Evolutionary conservation across 345 rosid genomes (phyloP), one percentile per base, ranked within the genome.

Genomic region (Eutrema japonicum): DNA sequence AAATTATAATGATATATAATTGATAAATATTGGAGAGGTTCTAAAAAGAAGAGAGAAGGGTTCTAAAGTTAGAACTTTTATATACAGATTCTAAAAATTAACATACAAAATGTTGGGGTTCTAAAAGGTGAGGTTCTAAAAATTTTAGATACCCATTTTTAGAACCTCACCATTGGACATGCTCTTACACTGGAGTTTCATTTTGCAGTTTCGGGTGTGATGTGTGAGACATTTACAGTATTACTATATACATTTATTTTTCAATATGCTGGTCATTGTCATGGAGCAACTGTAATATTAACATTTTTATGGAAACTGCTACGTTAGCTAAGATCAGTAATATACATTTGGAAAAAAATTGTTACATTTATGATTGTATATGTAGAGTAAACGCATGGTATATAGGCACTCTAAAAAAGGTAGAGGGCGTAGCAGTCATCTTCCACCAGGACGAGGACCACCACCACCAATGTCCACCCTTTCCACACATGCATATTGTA

Each of bases 391-490:
- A 68, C 64, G 74, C 69, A 75, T 76, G 69, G 64, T 36, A 45
- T 14, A 51, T 36, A 36, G 74, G 74, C 79, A 76, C 65, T 53
- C 32, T 46, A 2, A 5, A 37, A 75, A 62, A 53, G 65, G 18
- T 11, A 54, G 64, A 46, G 43, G 70, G 11, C 35, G 70, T 61
- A 61, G 79, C 51, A 53, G 74, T 69, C 79, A 52, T 32, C 38
- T 7, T 63, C 79, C 65, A 76, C 52, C 22, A 61, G 65, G 16
- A 16, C 16, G 16, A 16, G 16, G 60, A 62, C 75, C 70, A 69
- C 79, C 64, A 75, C 68, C 26, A 66, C 73, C 56, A 62, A 51
- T 68, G 68, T 75, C 79, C 52, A 76, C 55, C 42, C 36, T 69
- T 53, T 63, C 59, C 12, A 69, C 75, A 55, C 66, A 70, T 76